Evolutionary conservation across 441 rosid genomes (phyloP).

Genomic region (California macrophylla): DNA sequence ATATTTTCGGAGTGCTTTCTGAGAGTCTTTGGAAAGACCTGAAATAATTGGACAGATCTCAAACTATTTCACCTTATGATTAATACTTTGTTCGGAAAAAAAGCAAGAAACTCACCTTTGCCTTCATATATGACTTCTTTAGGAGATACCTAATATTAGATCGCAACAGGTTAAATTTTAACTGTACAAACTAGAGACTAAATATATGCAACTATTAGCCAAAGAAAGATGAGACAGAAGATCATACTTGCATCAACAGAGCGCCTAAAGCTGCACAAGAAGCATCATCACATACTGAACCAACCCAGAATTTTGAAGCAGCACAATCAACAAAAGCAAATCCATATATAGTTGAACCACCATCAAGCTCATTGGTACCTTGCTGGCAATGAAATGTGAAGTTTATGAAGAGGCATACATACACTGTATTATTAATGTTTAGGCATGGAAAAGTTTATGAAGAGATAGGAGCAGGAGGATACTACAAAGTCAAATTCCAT

Average conservation of each 20-base stretch:
- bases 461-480: background rate
- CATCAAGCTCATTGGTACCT: slow-evolving; percentile 41
- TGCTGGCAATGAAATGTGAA: slow-evolving; percentile 20
- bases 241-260: slow-evolving; percentile 76
- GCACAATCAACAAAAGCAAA: slow-evolving; percentile 98
- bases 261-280: slow-evolving; percentile 87
- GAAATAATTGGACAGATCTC: slow-evolving; percentile 24
- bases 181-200: slow-evolving; percentile 10
- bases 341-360: slow-evolving; percentile 55
- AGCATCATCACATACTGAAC: slow-evolving; percentile 66
- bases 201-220: background rate
- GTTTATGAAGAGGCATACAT: background rate
- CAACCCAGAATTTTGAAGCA: slow-evolving; percentile 81
- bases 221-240: slow-evolving; percentile 17
- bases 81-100: slow-evolving; percentile 9
- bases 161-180: slow-evolving; percentile 13
- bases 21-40: slow-evolving; percentile 79
- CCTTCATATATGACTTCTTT: slow-evolving; percentile 79
- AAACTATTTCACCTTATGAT: slow-evolving; percentile 3
- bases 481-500: background rate
- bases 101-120: slow-evolving; percentile 42
- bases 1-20: slow-evolving; percentile 70
- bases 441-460: background rate
- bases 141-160: slow-evolving; percentile 67
- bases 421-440: background rate